Evolutionary conservation across 805 yeast species (phyloP), one percentile per base, ranked within the genome.

Genomic region (Naumovozyma dairenensis): DNA sequence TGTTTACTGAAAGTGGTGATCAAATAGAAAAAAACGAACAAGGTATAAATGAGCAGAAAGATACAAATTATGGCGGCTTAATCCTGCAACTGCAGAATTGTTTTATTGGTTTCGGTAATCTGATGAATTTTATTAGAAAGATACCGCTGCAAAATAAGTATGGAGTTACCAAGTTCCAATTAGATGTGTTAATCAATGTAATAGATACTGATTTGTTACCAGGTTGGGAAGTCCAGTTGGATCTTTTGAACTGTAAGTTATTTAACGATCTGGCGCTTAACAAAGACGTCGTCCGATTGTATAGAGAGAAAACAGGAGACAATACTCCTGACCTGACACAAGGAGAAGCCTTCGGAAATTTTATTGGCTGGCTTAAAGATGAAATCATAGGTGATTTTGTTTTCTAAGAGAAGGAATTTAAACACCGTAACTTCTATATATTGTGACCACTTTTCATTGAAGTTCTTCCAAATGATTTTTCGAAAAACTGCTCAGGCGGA

Each of bases 151-250:
- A 41, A 17, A 39, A 40, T 16, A 42, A 41, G 30, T 40, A 41
- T 27, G 38, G 38, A 26, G 34, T 47, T 7, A 40, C 48, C 9
- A 39, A 33, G 24, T 38, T 37, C n/a, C 51, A 47, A 27, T 18
- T 43, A 21, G 45, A 40, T 10, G 35, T 46, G 1, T 37, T 48
- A n/a, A 35, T 36, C 16, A 35, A 32, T 12, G 51, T 45, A n/a
- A 32, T 50, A 18, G 43, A 44, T 16, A 32, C 33, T 6, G 57
- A 51, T 20, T 32, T 51, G 29, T 32, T 48, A 17, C 39, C 42
- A 14, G 39, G 39, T 22, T 50, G 55, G 57, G 40, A 45, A n/a
- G 31, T 29, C 5, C 51, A 51, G 31, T 36, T 49, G 12, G 51
- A 49, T 30, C 16, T 45, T 14, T 32, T 48, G 25, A 48, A 51